Percentiles rank a stretch among this genome's conserved stretches.
Evolutionary conservation across 2,329 filamentous ascomycete genomes (phyloP).

Genomic region (Fusarium pininemorale): DNA sequence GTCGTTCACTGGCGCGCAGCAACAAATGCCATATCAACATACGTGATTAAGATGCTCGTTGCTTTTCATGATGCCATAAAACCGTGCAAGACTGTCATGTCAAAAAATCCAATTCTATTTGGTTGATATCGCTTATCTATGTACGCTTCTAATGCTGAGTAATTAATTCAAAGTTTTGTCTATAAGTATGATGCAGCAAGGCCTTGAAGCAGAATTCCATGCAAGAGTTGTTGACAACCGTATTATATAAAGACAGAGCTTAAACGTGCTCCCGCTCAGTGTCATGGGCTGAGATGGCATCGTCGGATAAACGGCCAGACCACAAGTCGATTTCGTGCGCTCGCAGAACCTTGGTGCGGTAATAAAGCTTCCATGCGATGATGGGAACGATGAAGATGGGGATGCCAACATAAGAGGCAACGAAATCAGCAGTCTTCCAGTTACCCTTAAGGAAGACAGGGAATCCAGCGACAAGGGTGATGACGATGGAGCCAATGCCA

Average conservation of each 20-base stretch:
- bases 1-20: too few species aligned
- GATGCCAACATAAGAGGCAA: slow-evolving; percentile 71
- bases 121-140: not conserved
- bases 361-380: slow-evolving; percentile 64
- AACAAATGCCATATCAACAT: not conserved
- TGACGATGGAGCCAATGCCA: slow-evolving; percentile 65
- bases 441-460: slow-evolving; percentile 74
- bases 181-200: not conserved
- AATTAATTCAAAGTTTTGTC: not conserved
- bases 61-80: rapidly evolving
- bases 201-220: rapidly evolving
- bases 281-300: slow-evolving; percentile 1
- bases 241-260: rapidly evolving
- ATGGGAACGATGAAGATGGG: slow-evolving; percentile 70
- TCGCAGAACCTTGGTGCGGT: slow-evolving; percentile 46
- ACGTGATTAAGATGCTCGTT: not conserved
- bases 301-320: slow-evolving; percentile 29
- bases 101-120: not conserved
- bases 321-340: slow-evolving; percentile 61
- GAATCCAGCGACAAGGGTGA: slow-evolving; percentile 81
- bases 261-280: not conserved
- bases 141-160: not conserved
- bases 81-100: rapidly evolving
- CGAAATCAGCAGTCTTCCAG: slow-evolving; percentile 71
- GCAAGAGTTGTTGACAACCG: too few species aligned